Percentiles rank a stretch among this genome's conserved stretches.
These are phyloP conservation scores for Hypoxylon perforatum DNA, from an alignment of 495 filamentous ascomycete genomes.

Conservation along the genomic window DNA sequence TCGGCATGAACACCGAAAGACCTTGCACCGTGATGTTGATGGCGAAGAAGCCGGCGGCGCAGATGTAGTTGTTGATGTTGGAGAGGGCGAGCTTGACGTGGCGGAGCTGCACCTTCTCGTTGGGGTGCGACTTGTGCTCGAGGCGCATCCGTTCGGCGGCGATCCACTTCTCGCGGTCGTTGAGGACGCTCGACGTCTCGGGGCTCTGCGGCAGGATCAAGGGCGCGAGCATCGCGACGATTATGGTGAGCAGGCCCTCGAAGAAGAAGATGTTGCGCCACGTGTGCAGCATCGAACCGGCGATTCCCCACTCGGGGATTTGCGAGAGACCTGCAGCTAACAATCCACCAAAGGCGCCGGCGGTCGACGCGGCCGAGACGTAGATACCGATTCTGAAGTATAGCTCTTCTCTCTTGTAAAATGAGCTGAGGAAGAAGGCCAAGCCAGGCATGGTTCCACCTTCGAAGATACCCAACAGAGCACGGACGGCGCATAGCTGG, in stretches of 20 bases:
- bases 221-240: slow-evolving; percentile 60
- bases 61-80: slow-evolving; percentile 60
- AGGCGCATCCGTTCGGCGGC: slow-evolving; percentile 53
- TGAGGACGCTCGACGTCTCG: slow-evolving; percentile 62
- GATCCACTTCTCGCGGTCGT: slow-evolving; percentile 59
- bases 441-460: slow-evolving; percentile 66
- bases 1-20: slow-evolving; percentile 63
- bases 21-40: slow-evolving; percentile 66
- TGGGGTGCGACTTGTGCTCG: slow-evolving; percentile 50
- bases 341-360: slow-evolving; percentile 67
- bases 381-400: slow-evolving; percentile 67
- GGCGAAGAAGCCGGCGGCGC: slow-evolving; percentile 59
- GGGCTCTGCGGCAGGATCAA: slow-evolving; percentile 67
- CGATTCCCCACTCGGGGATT: slow-evolving; percentile 61
- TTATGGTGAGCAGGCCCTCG: slow-evolving; percentile 67
- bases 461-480: slow-evolving; percentile 64
- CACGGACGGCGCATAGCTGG: slow-evolving; percentile 55
- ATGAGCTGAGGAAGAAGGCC: slow-evolving; percentile 67
- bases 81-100: slow-evolving; percentile 54
- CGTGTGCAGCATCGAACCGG: slow-evolving; percentile 56
- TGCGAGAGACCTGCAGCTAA: slow-evolving; percentile 63
- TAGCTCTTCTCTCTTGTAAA: slow-evolving; percentile 67
- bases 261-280: slow-evolving; percentile 78
- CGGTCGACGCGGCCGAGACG: slow-evolving; percentile 65
- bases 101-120: slow-evolving; percentile 50